A percentile compares a stretch with the other conserved stretches of the same genome.
Conservation (phyloP, 179 eudicot genomes). For the Beta corolliflora region DNA sequence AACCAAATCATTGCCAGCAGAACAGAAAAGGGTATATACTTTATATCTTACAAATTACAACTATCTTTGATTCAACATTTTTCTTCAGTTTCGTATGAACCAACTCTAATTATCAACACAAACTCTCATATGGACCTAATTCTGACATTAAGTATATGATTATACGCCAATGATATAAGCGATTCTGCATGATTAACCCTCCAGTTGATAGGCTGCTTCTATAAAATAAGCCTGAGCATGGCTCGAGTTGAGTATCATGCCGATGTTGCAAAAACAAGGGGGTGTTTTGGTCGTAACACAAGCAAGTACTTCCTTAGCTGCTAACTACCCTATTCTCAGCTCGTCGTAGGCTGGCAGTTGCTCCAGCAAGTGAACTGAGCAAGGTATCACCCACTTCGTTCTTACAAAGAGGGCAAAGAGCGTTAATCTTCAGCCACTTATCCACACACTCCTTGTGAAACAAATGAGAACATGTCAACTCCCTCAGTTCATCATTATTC, state of each 20-base stretch:
- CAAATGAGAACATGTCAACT: slow-evolving; percentile 48
- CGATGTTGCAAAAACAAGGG: slow-evolving; percentile 16
- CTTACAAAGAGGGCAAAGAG: slow-evolving; percentile 54
- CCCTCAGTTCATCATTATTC: slow-evolving; percentile 48
- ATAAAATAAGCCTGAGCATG: background rate
- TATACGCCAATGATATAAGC: background rate
- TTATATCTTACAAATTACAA: background rate
- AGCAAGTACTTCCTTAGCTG: slow-evolving; percentile 9
- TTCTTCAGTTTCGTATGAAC: background rate
- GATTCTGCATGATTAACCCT: slow-evolving; percentile 6
- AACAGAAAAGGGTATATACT: background rate
- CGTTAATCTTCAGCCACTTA: slow-evolving; percentile 56
- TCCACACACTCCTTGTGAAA: slow-evolving; percentile 58
- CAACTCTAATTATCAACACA: slow-evolving; percentile 22
- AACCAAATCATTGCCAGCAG: slow-evolving; percentile 11
- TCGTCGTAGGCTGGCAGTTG: slow-evolving; percentile 44
- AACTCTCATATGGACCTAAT: background rate
- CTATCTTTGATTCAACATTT: background rate
- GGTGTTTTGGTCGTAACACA: background rate
- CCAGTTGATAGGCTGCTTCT: background rate
- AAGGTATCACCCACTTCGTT: slow-evolving; percentile 42
- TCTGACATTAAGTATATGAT: slow-evolving; percentile 3
- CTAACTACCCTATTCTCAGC: slow-evolving; percentile 32
- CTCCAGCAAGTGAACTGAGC: slow-evolving; percentile 42
- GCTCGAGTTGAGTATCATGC: background rate